Evolutionary conservation across 441 rosid species (phyloP).

Genomic region (Jatropha multifida): DNA sequence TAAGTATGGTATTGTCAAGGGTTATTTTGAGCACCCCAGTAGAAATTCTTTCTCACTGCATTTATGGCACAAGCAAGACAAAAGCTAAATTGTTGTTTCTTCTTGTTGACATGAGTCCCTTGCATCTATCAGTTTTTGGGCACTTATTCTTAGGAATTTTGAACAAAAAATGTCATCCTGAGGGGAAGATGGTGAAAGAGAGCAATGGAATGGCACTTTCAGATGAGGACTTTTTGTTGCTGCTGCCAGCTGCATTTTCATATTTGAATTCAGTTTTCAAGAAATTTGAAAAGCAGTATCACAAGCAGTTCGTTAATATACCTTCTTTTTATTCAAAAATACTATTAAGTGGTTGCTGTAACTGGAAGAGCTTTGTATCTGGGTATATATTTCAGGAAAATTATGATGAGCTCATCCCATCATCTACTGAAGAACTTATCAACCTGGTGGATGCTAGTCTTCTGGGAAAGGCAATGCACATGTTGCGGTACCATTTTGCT

Average conservation of each 20-base stretch:
- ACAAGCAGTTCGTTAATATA: conserved; percentile 38
- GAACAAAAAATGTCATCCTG: conserved; percentile 24
- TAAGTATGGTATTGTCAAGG: conserved; percentile 53
- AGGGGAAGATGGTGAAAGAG: conserved; percentile 23
- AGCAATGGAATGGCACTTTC: conserved; percentile 40
- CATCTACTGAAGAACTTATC: conserved; percentile 55
- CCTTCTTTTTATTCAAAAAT: conserved; percentile 58
- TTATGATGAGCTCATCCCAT: conserved; percentile 43
- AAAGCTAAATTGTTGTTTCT: conserved; percentile 66
- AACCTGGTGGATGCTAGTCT: conserved; percentile 56
- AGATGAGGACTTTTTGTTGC: conserved; percentile 56
- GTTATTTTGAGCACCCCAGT: conserved; percentile 58
- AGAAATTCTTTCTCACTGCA: conserved; percentile 61
- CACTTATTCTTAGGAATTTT: conserved; percentile 40
- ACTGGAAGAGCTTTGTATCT: conserved; percentile 70
- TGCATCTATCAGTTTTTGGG: conserved; percentile 73
- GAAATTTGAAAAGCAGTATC: conserved; percentile 49
- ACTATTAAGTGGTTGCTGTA: conserved; percentile 51
- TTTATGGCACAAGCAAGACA: conserved; percentile 42
- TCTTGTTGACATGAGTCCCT: conserved; percentile 73
- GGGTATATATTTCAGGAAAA: conserved; percentile 58
- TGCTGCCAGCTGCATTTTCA: conserved; percentile 71
- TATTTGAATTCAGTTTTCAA: conserved; percentile 46
- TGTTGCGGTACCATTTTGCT: conserved; percentile 61
- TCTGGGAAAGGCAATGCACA: conserved; percentile 69